Evolutionary conservation across 345 rosid genomes (phyloP), one percentile per base, ranked within the genome.

Genomic region (Salix koriyanagi): DNA sequence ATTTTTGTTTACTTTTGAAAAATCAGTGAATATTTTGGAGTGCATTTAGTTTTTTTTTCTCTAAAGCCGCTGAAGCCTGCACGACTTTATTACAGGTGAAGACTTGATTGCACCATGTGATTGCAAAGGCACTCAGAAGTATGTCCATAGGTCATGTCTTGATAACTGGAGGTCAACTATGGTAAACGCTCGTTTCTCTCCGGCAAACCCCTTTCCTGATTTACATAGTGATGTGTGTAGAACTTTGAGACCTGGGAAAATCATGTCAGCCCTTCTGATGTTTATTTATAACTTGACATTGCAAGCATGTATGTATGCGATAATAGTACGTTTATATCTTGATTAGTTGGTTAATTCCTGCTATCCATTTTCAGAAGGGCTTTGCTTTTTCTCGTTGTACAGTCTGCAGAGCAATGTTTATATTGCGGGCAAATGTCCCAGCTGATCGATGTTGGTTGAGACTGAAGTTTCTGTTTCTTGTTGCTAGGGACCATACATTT

Each of bases 301-400:
- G 30, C 32, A 34, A 23, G 65, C 21, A 25, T 52, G 79, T 54
- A 39, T 75, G 34, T 30, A 26, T 52, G 30, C 18, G 10, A 28
- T 60, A 56, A 37, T 37, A 34, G 28, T 50, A 46, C 41, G 50
- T 39, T 56, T 66, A n/a, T 67, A 18, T 32, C 52, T 79, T 7
- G 36, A 74, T 26, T 37, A 65, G 37, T 61, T 79, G 52, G 75
- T 39, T 73, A 65, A 70, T 52, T 18, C 23, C 46, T 69, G 50
- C 41, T 34, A 12, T 77, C 52, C 26, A 50, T 64, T 76, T 76
- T 70, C 89, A 96, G 99, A 98, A 96, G 90, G 99, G 99, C 72
- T 96, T 94, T 90, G 99, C 99, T 77, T 96, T 96, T 88, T 90
- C 98, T 72, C 99, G 94, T 82, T 96, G 99, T 86, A 94, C 99